Percentiles rank a stretch among this genome's conserved stretches.
Conservation (phyloP, 345 rosid species). For the Arabidopsis arenosa region DNA sequence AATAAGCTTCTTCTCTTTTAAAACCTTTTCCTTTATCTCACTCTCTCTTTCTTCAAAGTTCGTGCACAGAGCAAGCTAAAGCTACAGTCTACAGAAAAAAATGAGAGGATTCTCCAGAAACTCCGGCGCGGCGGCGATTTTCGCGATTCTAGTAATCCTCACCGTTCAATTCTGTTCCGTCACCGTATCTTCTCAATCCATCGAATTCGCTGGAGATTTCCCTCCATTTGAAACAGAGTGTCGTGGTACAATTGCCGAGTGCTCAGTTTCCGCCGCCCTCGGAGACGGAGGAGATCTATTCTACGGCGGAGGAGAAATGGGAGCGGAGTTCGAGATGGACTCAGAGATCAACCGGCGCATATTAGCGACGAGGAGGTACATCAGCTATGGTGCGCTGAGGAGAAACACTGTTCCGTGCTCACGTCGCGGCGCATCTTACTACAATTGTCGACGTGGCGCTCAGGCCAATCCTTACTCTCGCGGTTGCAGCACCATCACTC, state of each 20-base stretch:
- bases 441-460: constrained; percentile 75
- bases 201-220: constrained; percentile 49
- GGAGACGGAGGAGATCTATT: constrained; percentile 29
- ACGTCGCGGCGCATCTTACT: constrained; percentile 88
- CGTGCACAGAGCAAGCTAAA: constrained; percentile 12
- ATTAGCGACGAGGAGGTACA: constrained; percentile 61
- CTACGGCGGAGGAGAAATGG: constrained; percentile 50
- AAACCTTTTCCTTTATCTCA: constrained; percentile 2
- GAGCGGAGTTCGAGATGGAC: constrained; percentile 66
- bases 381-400: constrained; percentile 93
- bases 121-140: constrained; percentile 35
- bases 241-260: constrained; percentile 73
- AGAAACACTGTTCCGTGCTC: constrained; percentile 86
- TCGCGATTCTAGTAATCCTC: constrained; percentile 51
- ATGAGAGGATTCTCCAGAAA: constrained; percentile 41
- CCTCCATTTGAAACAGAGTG: constrained; percentile 57
- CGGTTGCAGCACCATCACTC: constrained; percentile 79
- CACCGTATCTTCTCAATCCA: constrained; percentile 43
- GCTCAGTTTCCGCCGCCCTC: constrained; percentile 45
- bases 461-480: constrained; percentile 86
- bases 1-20: constrained; percentile 17
- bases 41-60: constrained; percentile 29
- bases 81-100: background rate
- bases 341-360: constrained; percentile 86
- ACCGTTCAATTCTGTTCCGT: constrained; percentile 47